Percentiles rank a stretch among this genome's conserved stretches.
Conservation (phyloP, 768 basidiomycete species). For the Suillus subaureus region DNA sequence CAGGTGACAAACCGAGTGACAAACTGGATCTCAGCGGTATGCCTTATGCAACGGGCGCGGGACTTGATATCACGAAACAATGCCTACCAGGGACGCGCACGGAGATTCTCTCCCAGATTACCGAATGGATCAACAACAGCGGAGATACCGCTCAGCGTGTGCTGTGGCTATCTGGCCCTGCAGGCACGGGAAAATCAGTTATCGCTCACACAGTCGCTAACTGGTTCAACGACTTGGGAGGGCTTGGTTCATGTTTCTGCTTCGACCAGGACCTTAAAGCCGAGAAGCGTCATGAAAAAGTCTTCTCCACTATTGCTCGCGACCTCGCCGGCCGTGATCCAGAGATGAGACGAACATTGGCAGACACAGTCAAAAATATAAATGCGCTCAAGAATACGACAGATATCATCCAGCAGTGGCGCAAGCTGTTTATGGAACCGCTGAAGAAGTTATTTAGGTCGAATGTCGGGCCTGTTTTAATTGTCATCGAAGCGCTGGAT, state of each 20-base stretch:
- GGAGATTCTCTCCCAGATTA: slow-evolving; percentile 17
- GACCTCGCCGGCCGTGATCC: slow-evolving; percentile 22
- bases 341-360: neutral
- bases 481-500: slow-evolving; percentile 29
- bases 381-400: neutral
- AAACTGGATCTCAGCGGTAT: slow-evolving; percentile 6
- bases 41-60: slow-evolving; percentile 5
- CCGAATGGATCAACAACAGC: slow-evolving; percentile 15
- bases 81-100: slow-evolving; percentile 21
- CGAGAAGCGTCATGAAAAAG: slow-evolving; percentile 9
- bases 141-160: slow-evolving; percentile 8
- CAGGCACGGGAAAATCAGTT: slow-evolving; percentile 34
- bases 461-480: slow-evolving; percentile 21
- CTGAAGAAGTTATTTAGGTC: neutral
- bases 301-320: slow-evolving; percentile 34
- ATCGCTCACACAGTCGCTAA: slow-evolving; percentile 23
- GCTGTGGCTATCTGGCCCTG: slow-evolving; percentile 16
- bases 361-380: neutral
- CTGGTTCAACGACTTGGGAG: slow-evolving; percentile 11
- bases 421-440: slow-evolving; percentile 20
- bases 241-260: slow-evolving; percentile 24
- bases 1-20: neutral
- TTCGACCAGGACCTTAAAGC: slow-evolving; percentile 11
- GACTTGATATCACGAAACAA: slow-evolving; percentile 1
- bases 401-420: slow-evolving; percentile 17